phyloP scores from a whole-genome alignment of 208 protist genomes.

The Crithidia mellificae region DNA sequence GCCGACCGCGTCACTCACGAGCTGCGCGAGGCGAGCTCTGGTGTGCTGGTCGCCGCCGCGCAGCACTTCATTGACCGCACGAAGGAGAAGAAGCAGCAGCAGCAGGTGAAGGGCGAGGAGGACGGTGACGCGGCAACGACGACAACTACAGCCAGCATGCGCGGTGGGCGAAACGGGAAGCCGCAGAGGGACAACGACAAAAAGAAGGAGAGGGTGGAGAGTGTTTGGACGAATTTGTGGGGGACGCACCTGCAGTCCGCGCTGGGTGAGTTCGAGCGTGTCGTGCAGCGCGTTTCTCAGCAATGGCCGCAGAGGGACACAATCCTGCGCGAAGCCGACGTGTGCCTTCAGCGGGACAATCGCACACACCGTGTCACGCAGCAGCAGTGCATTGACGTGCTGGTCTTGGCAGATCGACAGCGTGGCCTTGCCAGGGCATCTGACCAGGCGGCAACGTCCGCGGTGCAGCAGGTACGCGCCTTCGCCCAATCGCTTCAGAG shows the following conservation, averaged over 20 bases:
- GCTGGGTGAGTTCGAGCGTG: constrained; percentile 47
- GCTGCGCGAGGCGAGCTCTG: constrained; percentile 46
- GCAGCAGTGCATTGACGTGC: constrained; percentile 33
- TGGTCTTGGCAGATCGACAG: constrained; percentile 26
- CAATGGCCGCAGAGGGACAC: constrained; percentile 33
- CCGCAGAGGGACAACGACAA: constrained; percentile 6
- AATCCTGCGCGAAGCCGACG: constrained; percentile 9
- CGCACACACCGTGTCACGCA: constrained; percentile 18
- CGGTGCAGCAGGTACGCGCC: constrained; percentile 47
- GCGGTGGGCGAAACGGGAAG: constrained; percentile 1
- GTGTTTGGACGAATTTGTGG: constrained; percentile 49
- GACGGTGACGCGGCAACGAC: no score
- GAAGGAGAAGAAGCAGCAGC: constrained; percentile 27
- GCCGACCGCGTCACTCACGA: constrained; percentile 81
- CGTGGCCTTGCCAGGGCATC: constrained; percentile 9
- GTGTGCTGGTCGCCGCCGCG: constrained; percentile 69
- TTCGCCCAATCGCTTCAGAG: constrained; percentile 51
- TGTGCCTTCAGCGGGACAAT: not conserved
- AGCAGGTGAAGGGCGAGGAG: no score
- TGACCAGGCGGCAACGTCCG: constrained; percentile 4
- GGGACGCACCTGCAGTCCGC: constrained; percentile 47
- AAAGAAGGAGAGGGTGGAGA: not conserved
- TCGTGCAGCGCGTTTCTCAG: constrained; percentile 39
- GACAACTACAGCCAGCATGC: not conserved
- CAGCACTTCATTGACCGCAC: constrained; percentile 48